Base-by-base conservation (phyloP, 2,329 filamentous ascomycete genomes). In the Sporothrix brasiliensis region DNA sequence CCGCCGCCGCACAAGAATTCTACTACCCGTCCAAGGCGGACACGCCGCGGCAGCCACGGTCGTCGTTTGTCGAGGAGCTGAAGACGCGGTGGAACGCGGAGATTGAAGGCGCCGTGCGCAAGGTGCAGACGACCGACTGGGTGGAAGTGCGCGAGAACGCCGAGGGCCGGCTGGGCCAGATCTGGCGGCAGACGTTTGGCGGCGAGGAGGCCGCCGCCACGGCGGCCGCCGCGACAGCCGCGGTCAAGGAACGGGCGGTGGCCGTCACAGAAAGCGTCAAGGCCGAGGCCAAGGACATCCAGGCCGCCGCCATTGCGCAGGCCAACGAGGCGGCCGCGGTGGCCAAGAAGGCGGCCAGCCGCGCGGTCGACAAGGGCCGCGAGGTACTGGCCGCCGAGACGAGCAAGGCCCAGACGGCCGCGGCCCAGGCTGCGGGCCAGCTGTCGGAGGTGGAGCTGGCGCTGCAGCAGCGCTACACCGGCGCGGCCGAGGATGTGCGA, bases 51-150 rank as follows among this genome's bases (percentile, higher is more conserved):
- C 83, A 50, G 79, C 85, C 67, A 82, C 82, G 85, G 73, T 83
- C 85, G 39, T 83, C 84, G 63, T 81, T 91, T 66, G 77, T 88
- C 69, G 91, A 93, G 77, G 82, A 87, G 49, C 84, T 89, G 75
- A 94, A 94, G 82, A 89, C 92, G 76, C 83, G 87, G 72, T 94
- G 92, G 92, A 94, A 95, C 79, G 80, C 85, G 67, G 91, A 94
- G 79, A 80, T 94, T 49, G 86, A 90, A 78, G 83, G 84, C 72
- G 84, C 89, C 67, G 89, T 91, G 69, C 84, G 83, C 71, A 90
- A 87, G 84, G 86, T 88, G 70, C 88, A 93, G 79, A 84, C 80
- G 47, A 88, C 86, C 72, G 87, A 91, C 78, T 92, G 89, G 90
- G 80, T 83, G 65, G 84, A 84, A 68, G 84, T 89, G 69, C 84